phyloP scores from a whole-genome alignment of 2,329 filamentous ascomycete genomes.

The Penicillium vulpinum region DNA sequence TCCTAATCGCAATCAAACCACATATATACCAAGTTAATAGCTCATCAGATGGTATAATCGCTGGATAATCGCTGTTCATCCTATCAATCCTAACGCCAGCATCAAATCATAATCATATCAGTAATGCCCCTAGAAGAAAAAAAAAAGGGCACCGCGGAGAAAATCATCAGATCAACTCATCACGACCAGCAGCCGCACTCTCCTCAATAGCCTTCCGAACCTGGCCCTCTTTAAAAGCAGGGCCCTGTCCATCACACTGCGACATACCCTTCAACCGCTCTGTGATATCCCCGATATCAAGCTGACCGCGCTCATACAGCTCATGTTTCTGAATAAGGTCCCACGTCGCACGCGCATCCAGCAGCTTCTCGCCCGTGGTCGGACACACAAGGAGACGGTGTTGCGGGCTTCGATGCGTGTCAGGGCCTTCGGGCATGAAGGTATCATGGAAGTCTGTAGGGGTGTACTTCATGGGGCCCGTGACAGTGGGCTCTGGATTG shows the following conservation, averaged over 20 bases:
- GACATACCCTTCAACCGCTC: slow-evolving; percentile 73
- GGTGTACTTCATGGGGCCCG: slow-evolving; percentile 69
- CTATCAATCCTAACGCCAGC: slow-evolving; percentile 2
- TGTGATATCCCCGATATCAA: slow-evolving; percentile 80
- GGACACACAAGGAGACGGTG: slow-evolving; percentile 69
- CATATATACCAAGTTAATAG: not conserved
- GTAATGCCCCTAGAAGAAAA: not conserved
- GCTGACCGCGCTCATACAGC: slow-evolving; percentile 70
- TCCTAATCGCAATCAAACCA: not conserved
- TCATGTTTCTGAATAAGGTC: slow-evolving; percentile 82
- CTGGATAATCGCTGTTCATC: not conserved
- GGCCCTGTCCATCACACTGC: slow-evolving; percentile 82
- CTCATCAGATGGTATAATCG: not conserved
- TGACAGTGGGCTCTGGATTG: slow-evolving; percentile 49
- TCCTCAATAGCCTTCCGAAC: slow-evolving; percentile 74
- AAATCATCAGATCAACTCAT: slow-evolving; percentile 66
- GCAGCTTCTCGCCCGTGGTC: slow-evolving; percentile 64
- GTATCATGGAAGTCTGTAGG: slow-evolving; percentile 71
- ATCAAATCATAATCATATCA: slow-evolving; percentile 8
- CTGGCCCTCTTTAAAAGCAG: slow-evolving; percentile 77
- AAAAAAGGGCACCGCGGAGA: not conserved
- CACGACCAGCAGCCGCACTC: slow-evolving; percentile 73
- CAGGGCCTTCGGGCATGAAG: slow-evolving; percentile 52
- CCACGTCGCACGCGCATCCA: slow-evolving; percentile 81
- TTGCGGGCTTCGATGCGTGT: slow-evolving; percentile 34